Evolutionary conservation across 2,329 filamentous ascomycete genomes (phyloP).

Genomic region (Fusarium brevicatenulatum): DNA sequence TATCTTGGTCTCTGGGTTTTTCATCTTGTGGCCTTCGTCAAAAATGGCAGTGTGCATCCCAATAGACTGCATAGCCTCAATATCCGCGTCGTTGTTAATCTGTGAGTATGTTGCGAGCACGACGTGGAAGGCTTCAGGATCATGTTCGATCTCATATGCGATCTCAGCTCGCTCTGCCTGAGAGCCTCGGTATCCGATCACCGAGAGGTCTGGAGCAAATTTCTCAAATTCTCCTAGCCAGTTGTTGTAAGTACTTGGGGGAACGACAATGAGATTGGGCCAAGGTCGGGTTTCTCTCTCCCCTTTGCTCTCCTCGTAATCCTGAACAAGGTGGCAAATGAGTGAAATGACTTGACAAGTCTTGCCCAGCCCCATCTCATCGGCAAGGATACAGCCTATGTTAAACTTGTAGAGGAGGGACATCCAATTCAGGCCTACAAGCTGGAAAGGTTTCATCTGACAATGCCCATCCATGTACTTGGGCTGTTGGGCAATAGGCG

Average conservation of each 20-base stretch:
- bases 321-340: constrained; percentile 82
- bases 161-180: constrained; percentile 75
- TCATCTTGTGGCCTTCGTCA: constrained; percentile 93
- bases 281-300: constrained; percentile 57
- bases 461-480: constrained; percentile 79
- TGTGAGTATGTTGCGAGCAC: constrained; percentile 71
- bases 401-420: constrained; percentile 81
- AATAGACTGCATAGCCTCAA: constrained; percentile 61
- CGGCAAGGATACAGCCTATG: constrained; percentile 90
- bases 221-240: constrained; percentile 91
- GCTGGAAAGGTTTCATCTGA: constrained; percentile 89
- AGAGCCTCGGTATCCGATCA: constrained; percentile 76
- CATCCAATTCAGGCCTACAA: constrained; percentile 96
- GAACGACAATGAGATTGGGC: constrained; percentile 88
- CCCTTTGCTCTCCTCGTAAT: constrained; percentile 53
- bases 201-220: constrained; percentile 81
- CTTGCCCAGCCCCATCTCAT: constrained; percentile 98
- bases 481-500: constrained; percentile 72
- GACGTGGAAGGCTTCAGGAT: constrained; percentile 72
- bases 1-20: constrained; percentile 84
- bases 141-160: constrained; percentile 71
- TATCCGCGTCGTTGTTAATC: constrained; percentile 61
- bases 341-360: constrained; percentile 97
- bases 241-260: constrained; percentile 93
- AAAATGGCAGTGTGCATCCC: constrained; percentile 73